These are phyloP conservation scores for Ceriops zippeliana DNA, from an alignment of 345 rosid species.

Conservation along the genomic window DNA sequence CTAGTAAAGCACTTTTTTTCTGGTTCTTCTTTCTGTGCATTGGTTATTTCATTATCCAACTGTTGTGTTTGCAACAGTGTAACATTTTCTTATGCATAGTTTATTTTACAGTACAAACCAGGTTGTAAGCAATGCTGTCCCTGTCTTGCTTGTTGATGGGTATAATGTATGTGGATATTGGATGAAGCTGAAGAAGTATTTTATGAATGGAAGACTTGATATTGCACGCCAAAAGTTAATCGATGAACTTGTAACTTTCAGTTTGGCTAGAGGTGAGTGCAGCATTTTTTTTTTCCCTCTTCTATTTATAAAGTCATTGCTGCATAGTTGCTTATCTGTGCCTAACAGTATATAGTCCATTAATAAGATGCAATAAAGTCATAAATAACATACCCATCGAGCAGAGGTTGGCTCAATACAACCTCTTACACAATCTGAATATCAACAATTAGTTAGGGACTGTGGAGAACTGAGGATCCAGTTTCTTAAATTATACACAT, in stretches of 20 bases:
- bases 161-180: conserved; percentile 96
- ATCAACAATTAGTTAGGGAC: too few species aligned
- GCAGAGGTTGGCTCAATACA: too few species aligned
- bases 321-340: too few species aligned
- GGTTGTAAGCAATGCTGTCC: conserved; percentile 58
- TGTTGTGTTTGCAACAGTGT: conserved; percentile 16
- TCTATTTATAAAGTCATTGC: neutral
- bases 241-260: conserved; percentile 70
- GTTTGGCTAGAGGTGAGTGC: conserved; percentile 64
- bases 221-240: conserved; percentile 79
- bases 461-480: too few species aligned
- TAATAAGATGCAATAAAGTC: too few species aligned
- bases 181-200: conserved; percentile 87
- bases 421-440: too few species aligned
- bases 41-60: conserved; percentile 3
- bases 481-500: too few species aligned
- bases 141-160: conserved; percentile 94
- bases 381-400: too few species aligned
- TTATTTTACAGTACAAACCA: conserved; percentile 68
- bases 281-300: neutral
- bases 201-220: conserved; percentile 73
- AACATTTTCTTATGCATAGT: conserved; percentile 24
- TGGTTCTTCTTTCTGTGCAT: conserved; percentile 15
- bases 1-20: conserved; percentile 50
- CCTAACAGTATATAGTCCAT: too few species aligned